Conservation (phyloP, 352 stramenopile genomes). For the Globisporangium viniferum region DNA sequence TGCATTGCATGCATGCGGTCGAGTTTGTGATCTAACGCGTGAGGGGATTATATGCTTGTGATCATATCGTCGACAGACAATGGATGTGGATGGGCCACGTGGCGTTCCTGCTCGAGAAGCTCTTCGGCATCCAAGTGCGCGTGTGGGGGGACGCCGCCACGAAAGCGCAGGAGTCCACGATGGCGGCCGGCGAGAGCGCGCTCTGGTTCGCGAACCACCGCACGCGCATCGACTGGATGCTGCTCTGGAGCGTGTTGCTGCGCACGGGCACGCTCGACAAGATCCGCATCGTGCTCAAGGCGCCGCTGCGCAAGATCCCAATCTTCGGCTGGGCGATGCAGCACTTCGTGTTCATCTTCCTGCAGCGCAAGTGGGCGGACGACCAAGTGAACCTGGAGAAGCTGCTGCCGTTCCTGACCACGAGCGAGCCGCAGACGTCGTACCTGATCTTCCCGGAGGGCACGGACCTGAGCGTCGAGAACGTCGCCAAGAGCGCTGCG, state of each 20-base stretch:
- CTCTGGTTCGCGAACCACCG: slow-evolving; percentile 80
- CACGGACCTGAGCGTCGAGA: slow-evolving; percentile 67
- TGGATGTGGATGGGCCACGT: slow-evolving; percentile 78
- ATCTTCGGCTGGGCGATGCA: slow-evolving; percentile 88
- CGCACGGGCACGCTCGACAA: slow-evolving; percentile 46
- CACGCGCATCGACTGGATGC: slow-evolving; percentile 85
- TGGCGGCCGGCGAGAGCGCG: slow-evolving; percentile 44
- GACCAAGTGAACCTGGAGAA: slow-evolving; percentile 51
- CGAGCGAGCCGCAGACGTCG: slow-evolving; percentile 46
- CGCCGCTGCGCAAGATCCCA: slow-evolving; percentile 59
- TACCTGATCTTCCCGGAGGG: slow-evolving; percentile 83
- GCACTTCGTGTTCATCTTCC: slow-evolving; percentile 83
- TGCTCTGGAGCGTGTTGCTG: slow-evolving; percentile 70
- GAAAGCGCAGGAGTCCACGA: slow-evolving; percentile 43
- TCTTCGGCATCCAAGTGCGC: slow-evolving; percentile 56
- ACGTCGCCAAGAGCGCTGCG: slow-evolving; percentile 54
- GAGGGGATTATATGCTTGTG: not conserved
- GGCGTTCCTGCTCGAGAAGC: slow-evolving; percentile 57
- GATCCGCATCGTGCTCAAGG: slow-evolving; percentile 77
- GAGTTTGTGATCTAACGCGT: not conserved
- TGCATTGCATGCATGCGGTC: not conserved
- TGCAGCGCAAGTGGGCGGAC: slow-evolving; percentile 65
- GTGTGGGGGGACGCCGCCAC: slow-evolving; percentile 59
- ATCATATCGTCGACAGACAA: slow-evolving; percentile 34
- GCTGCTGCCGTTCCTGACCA: slow-evolving; percentile 54